Base-by-base conservation (phyloP, 2,329 filamentous ascomycete species). In the Colletotrichum nymphaeae region DNA sequence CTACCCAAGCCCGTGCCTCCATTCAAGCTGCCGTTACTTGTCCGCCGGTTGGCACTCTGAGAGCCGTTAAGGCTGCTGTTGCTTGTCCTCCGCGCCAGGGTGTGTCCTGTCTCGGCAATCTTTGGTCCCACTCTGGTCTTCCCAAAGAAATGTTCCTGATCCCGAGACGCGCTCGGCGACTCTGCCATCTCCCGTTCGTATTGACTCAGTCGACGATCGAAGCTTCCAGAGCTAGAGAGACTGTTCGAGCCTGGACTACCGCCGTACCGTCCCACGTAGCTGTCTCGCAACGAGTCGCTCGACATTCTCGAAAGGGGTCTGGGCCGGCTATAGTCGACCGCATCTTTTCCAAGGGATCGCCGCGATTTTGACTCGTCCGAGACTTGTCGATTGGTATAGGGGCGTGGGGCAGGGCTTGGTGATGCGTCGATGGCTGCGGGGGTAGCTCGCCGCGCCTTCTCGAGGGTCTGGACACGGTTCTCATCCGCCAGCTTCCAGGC, bases 361-460 rank as follows among this genome's bases (percentile, higher is more conserved):
- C 81, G 79, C 74, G 79, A 74, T 46, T 78, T 79, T 35, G 71
- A 75, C 52, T 84, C 80, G 22, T 82, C 80, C 0, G 79, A 77
- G 1, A 79, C 80, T 59, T 76, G 78, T 42, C 78, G 79, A 22
- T 79, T 77, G 14, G 84, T 83, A 83, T 85, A 86, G 8, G 81
- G 77, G 37, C 87, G 81, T 1, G 87, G 87, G 1, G 87, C 87
- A 0, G 87, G 87, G 67, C 87, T 89, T 1, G 87, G 87, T 2
- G 87, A 88, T 22, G 83, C 87, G 72, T 85, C 84, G 78, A 76
- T 72, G 32, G 79, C 75, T n/a, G 67, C 57, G 12, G 75, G 70
- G 16, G 77, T 73, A 12, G 67, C 35, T 58, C 76, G 6, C 78
- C 78, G 46, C 77, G 78, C 64, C 82, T 82, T 42, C 76, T 76